Conservation (phyloP, 2,329 filamentous ascomycete genomes). For the Colletotrichum musicola region DNA sequence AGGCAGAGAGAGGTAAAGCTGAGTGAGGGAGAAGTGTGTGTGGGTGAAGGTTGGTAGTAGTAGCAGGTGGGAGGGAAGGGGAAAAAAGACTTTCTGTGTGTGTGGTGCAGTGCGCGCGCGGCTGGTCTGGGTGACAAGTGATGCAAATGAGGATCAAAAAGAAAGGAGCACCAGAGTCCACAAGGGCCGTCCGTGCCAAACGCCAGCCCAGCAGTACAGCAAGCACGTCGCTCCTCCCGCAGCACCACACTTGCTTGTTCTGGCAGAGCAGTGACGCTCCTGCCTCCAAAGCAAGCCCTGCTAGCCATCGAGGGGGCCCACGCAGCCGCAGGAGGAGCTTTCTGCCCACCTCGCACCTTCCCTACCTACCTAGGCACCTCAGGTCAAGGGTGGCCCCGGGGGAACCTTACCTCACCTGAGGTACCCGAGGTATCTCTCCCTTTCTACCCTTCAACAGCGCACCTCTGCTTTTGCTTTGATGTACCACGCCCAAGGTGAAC, state of each 20-base stretch:
- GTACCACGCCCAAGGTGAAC: no score
- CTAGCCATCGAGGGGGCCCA: constrained; percentile 20
- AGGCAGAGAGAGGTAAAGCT: constrained; percentile 32
- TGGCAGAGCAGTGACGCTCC: constrained; percentile 34
- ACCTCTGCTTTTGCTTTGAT: no score
- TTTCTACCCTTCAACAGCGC: no score
- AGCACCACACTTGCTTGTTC: constrained; percentile 1
- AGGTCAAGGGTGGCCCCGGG: no score
- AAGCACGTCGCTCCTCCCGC: not conserved
- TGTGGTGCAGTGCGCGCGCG: constrained; percentile 1
- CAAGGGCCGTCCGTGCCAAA: constrained; percentile 36
- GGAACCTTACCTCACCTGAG: no score
- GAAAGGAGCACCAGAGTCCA: constrained; percentile 38
- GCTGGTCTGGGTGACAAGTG: constrained; percentile 21
- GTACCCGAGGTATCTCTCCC: no score
- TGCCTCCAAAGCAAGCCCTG: constrained; percentile 34
- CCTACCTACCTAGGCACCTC: not conserved
- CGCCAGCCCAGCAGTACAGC: constrained; percentile 19
- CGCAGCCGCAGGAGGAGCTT: constrained; percentile 17
- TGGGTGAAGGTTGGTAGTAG: constrained; percentile 17
- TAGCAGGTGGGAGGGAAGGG: constrained; percentile 18
- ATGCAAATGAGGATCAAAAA: constrained; percentile 40
- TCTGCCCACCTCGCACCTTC: constrained; percentile 1
- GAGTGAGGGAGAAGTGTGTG: constrained; percentile 19
- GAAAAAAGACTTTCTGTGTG: constrained; percentile 32